Evolutionary conservation across 139 green algal species (phyloP), one percentile per base, ranked within the genome.

Genomic region (Penium margaritaceum): DNA sequence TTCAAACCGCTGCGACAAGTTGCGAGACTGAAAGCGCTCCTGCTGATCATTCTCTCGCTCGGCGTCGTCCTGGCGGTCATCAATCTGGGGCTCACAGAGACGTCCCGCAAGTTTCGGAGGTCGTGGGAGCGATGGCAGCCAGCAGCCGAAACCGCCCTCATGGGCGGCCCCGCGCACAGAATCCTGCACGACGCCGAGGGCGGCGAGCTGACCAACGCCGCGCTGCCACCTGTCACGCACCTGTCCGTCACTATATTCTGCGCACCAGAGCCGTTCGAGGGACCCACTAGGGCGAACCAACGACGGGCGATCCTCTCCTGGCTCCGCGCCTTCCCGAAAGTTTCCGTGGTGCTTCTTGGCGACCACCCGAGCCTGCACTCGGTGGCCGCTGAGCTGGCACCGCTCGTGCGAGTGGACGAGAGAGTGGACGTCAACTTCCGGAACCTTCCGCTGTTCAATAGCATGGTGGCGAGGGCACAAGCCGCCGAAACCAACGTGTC

Each of bases 281-380:
- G 38, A 12, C 14, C 61, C 14, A 12, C 37, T 17, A 17, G 24
- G 12, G 36, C 17, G 12, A 6, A 6, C 35, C 68, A 76, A 53
- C 68, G 68, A 24, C 24, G 51, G 15, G 68, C 68, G 17, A 27
- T 76, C 35, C n/a, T 76, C 21, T 76, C 68, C n/a, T 76, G 68
- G 68, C 68, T 76, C 35, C 36, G 57, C 51, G 24, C 70, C 36
- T 39, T 15, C 19, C 47, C 68, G 37, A 19, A 24, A 3, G 51
- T 53, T 1, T 24, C 51, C 19, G 21, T 76, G n/a, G 47, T 76
- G 2, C 47, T 76, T 30, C 37, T 76, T 15, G 68, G 68, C 1
- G 33, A 46, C 27, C 51, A 76, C 68, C 21, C 68, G 27, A 51
- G n/a, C 44, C 69, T 74, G 5, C 66, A 35, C 47, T n/a, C 21